A percentile compares a stretch with the other conserved stretches of the same genome.
Conservation (phyloP, 1,284 basidiomycete genomes). For the Apiotrichum brassicae region DNA sequence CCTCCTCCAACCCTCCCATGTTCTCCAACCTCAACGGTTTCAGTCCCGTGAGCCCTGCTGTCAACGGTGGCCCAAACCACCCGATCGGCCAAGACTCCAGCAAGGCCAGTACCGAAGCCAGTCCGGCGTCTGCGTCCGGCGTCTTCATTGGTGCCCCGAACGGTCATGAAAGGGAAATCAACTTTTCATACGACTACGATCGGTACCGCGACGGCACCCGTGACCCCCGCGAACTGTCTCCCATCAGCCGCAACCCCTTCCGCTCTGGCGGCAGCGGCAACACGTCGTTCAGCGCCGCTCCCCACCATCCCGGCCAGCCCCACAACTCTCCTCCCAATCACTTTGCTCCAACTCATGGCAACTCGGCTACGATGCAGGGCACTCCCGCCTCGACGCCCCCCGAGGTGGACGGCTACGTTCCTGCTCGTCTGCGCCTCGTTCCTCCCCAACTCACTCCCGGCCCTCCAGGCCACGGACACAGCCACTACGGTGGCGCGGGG, state of each 20-base stretch:
- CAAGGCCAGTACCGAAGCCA: not conserved
- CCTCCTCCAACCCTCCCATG: no score
- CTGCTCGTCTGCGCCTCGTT: not conserved
- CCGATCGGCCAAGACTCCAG: not conserved
- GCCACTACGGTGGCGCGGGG: not conserved
- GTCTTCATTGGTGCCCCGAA: not conserved
- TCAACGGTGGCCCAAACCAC: no score
- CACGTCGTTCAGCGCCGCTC: no score
- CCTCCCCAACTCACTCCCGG: constrained; percentile 1
- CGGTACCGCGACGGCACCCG: not conserved
- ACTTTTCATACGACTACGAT: not conserved
- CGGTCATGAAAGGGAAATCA: not conserved
- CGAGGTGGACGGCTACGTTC: constrained; percentile 7
- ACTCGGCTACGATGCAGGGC: no score
- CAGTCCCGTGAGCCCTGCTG: no score
- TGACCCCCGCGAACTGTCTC: not conserved
- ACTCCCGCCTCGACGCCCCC: no score
- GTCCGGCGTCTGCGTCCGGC: not conserved
- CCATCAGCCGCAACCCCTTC: not conserved
- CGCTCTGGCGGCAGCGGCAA: no score
- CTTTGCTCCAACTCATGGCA: not conserved
- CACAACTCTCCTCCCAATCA: not conserved
- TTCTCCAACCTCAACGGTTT: no score
- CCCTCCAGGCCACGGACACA: not conserved
- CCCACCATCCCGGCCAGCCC: not conserved